phyloP scores from a whole-genome alignment of 1,284 basidiomycete species.

The Rhodofomes roseus region DNA sequence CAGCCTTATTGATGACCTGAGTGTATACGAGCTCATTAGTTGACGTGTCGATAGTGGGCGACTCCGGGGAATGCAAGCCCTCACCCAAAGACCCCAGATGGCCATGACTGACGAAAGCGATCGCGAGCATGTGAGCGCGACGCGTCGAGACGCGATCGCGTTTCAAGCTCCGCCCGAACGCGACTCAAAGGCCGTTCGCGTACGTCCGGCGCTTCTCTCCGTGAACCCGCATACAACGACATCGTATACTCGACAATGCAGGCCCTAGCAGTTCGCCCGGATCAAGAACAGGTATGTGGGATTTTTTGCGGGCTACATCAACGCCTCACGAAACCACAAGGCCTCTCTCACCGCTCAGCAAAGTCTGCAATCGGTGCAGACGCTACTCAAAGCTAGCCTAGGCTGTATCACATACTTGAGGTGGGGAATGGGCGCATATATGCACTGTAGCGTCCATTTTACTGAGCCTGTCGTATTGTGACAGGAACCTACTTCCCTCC shows the following conservation, averaged over 20 bases:
- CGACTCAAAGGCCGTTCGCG: not conserved
- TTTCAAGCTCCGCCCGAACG: slow-evolving; percentile 18
- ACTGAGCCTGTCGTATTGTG: not conserved
- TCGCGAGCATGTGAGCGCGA: slow-evolving; percentile 19
- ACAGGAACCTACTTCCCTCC: slow-evolving; percentile 68
- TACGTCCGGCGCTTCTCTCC: not conserved
- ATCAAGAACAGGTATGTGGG: slow-evolving; percentile 22
- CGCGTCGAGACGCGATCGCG: slow-evolving; percentile 19
- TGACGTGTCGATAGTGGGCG: not conserved
- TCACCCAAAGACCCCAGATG: slow-evolving; percentile 80
- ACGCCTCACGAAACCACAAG: slow-evolving; percentile 11
- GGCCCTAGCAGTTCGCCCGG: slow-evolving; percentile 23
- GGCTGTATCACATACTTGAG: slow-evolving; percentile 77
- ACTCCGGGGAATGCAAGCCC: not conserved
- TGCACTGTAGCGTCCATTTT: not conserved
- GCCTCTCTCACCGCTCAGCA: slow-evolving; percentile 54
- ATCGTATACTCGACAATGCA: slow-evolving; percentile 24
- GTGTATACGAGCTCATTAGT: not conserved
- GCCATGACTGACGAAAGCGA: slow-evolving; percentile 41
- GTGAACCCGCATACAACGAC: not conserved
- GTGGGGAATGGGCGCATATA: slow-evolving; percentile 30
- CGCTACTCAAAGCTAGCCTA: slow-evolving; percentile 66
- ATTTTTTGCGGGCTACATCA: not conserved
- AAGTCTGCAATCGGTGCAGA: slow-evolving; percentile 65
- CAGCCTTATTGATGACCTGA: slow-evolving; percentile 98